A percentile compares a stretch with the other conserved stretches of the same genome.
phyloP scores from a whole-genome alignment of 495 filamentous ascomycete species.

The Podospora pseudocomata region DNA sequence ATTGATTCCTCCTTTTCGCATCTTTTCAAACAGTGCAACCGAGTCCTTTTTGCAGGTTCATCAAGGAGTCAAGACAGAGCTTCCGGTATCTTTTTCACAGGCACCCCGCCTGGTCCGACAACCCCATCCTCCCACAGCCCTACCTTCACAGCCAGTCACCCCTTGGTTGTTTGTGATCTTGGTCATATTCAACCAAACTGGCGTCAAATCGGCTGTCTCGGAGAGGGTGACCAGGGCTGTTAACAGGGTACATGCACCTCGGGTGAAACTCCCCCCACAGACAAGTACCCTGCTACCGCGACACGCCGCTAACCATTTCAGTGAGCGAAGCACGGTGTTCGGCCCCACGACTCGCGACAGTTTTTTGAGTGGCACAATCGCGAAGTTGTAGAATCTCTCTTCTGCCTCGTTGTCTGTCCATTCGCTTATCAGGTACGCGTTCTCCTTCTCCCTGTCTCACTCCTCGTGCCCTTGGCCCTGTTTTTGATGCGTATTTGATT shows the following conservation, averaged over 20 bases:
- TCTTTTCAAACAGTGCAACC: neutral
- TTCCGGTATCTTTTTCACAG: neutral
- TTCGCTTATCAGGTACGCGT: conserved; percentile 5
- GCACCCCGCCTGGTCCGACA: neutral
- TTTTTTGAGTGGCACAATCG: conserved; percentile 17
- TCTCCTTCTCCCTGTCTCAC: neutral
- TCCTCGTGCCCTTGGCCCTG: neutral
- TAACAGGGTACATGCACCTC: conserved; percentile 18
- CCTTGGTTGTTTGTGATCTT: neutral
- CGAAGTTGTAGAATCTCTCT: conserved; percentile 12
- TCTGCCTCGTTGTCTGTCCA: neutral
- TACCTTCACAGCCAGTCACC: neutral
- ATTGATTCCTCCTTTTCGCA: neutral
- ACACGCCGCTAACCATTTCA: conserved; percentile 25
- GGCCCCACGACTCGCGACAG: conserved; percentile 17
- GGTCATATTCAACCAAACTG: neutral
- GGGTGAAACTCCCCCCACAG: neutral
- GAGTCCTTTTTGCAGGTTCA: neutral
- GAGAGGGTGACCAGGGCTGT: conserved; percentile 4
- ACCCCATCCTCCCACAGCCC: neutral
- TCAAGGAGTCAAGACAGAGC: neutral
- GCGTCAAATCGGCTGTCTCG: neutral
- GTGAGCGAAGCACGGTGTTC: conserved; percentile 13
- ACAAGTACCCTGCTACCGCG: conserved; percentile 26
- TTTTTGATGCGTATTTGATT: neutral